Evolutionary conservation across 257 asterid genomes (phyloP).

Genomic region (Verbena officinalis): DNA sequence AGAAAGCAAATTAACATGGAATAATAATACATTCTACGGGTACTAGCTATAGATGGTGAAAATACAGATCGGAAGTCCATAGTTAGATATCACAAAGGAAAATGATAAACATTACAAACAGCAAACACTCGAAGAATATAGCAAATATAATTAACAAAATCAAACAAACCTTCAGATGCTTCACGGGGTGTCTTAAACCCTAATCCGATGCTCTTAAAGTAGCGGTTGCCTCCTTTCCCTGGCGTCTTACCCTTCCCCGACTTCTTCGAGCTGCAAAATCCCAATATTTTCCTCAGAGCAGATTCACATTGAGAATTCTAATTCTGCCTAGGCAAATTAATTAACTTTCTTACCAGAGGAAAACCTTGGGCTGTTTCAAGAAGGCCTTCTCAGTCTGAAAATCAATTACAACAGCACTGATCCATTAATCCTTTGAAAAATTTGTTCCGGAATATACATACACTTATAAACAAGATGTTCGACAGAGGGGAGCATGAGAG

Average conservation of each 20-base stretch:
- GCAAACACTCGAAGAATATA: background rate
- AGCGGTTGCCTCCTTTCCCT: conserved; percentile 70
- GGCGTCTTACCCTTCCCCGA: conserved; percentile 63
- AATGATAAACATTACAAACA: background rate
- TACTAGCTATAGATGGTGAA: background rate
- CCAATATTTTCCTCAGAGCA: background rate
- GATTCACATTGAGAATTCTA: background rate
- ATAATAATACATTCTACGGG: too few relatives aligned
- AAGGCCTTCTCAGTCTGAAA: conserved; percentile 77
- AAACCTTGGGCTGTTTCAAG: conserved; percentile 78
- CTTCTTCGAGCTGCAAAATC: conserved; percentile 57
- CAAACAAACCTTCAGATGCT: conserved; percentile 53
- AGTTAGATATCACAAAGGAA: background rate
- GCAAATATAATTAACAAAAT: background rate
- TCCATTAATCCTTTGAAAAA: background rate
- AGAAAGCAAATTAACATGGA: too few relatives aligned
- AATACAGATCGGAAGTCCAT: background rate
- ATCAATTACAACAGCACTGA: background rate
- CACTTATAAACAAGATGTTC: background rate
- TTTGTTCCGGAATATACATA: background rate
- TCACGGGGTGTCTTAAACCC: conserved; percentile 76
- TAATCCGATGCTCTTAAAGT: conserved; percentile 56
- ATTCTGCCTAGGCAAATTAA: background rate
- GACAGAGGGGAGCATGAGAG: background rate
- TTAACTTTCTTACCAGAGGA: conserved; percentile 43